Evolutionary conservation across 345 rosid species (phyloP).

Genomic region (Eucalyptus fibrosa): DNA sequence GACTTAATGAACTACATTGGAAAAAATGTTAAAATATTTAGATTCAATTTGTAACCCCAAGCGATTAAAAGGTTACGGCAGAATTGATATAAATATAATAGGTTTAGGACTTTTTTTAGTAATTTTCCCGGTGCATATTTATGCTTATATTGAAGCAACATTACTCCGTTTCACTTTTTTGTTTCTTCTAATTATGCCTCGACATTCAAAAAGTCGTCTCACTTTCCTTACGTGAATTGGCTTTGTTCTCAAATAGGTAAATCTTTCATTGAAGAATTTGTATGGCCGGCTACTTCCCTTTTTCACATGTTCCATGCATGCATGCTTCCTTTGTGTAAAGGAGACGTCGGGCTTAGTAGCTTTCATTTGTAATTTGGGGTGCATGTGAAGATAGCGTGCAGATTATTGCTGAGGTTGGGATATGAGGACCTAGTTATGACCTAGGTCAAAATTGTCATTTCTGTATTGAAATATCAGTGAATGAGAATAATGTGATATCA

Average conservation of each 20-base stretch:
- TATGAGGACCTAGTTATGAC: background rate
- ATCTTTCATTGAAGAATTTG: background rate
- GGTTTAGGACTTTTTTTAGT: too few species aligned
- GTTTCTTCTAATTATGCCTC: background rate
- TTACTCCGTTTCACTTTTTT: background rate
- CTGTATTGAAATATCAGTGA: too few species aligned
- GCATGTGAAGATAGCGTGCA: background rate
- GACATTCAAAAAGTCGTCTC: background rate
- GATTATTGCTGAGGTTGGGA: background rate
- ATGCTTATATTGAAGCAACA: too few species aligned
- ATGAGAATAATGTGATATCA: too few species aligned
- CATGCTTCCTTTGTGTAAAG: background rate
- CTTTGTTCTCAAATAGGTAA: background rate
- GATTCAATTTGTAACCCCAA: too few species aligned
- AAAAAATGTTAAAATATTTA: too few species aligned
- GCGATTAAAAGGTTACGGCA: too few species aligned
- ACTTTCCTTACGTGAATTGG: background rate
- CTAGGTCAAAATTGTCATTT: too few species aligned
- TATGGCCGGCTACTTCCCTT: background rate
- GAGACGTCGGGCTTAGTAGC: background rate
- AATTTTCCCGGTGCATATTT: fast-evolving
- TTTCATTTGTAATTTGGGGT: background rate
- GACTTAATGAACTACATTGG: too few species aligned
- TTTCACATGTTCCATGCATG: background rate
- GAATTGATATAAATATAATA: too few species aligned